Base-by-base conservation (phyloP, 2,329 filamentous ascomycete species). In the Uncinocarpus reesii region DNA sequence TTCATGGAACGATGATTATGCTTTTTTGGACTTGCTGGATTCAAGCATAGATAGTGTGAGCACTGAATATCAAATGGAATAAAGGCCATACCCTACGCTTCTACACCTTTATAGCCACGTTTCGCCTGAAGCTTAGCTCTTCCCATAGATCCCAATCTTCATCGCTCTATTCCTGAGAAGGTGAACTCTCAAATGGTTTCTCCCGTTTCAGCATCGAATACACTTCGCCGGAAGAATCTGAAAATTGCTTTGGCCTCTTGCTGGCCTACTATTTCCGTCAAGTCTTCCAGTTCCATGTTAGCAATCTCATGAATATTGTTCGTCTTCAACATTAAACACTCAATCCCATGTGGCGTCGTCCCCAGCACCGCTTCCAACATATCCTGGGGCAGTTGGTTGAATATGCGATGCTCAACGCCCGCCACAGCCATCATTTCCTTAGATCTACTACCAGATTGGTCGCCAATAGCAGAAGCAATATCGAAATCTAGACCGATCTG, bases 281-380 rank as follows among this genome's bases (percentile, higher is more conserved):
- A 66, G 57, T 89, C 84, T 42, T 76, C 75, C 51, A 81, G 74
- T n/a, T 73, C 74, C 79, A 94, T 86, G 66, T 95, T 95, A 26
- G 87, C 87, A 55, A 98, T 74, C 58, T 93, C 88, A 46, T 75
- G 72, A 28, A 98, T 72, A 65, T 80, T 94, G 55, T 83, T 82
- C 55, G 83, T 79, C 61, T 85, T 77, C 16, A 88, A 60, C 28
- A 84, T 80, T 38, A 98, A 58, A 52, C 78, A 79, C 59, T 78
- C 80, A 28, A 94, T 73, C 52, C 86, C 88, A 67, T 86, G 84
- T 8, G 81, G 80, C 28, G 79, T 90, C 11, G 96, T 78, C 0
- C 92, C 92, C 0, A 92, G 92, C 10, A 96, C 81, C 1, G 80
- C 77, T 23, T 83, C 73, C 53, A 98, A 68, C 86, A 96, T 94